Percentiles rank a stretch among this genome's conserved stretches.
Evolutionary conservation across 2,329 filamentous ascomycete genomes (phyloP).

Genomic region (Samsoniella hepiali): DNA sequence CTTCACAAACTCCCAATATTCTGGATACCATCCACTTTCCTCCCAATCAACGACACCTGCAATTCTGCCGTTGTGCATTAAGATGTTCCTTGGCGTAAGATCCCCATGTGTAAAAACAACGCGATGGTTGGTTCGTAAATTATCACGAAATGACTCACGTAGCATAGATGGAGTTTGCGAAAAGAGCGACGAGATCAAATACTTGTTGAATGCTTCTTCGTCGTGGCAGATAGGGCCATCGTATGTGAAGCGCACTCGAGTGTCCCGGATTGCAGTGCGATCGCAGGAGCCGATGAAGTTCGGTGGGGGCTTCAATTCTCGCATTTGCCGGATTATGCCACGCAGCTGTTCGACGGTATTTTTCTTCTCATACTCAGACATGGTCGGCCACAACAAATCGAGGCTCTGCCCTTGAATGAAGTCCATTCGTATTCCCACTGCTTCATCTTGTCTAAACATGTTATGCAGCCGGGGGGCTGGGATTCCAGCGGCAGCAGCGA

Average conservation of each 20-base stretch:
- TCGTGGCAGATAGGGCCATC: slow-evolving; percentile 23
- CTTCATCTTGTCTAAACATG: slow-evolving; percentile 7
- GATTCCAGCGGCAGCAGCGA: slow-evolving; percentile 22
- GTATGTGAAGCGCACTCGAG: slow-evolving; percentile 23
- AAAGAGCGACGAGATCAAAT: slow-evolving; percentile 23
- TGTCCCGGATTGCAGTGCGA: slow-evolving; percentile 28
- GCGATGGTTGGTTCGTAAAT: slow-evolving; percentile 27
- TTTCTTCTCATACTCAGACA: slow-evolving; percentile 25
- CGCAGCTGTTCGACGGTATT: slow-evolving; percentile 26
- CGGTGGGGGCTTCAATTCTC: slow-evolving; percentile 24
- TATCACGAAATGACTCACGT: slow-evolving; percentile 23
- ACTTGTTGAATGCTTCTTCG: slow-evolving; percentile 28
- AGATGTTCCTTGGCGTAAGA: slow-evolving; percentile 44
- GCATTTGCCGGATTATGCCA: slow-evolving; percentile 26
- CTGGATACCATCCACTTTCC: slow-evolving; percentile 42
- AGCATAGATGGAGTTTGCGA: slow-evolving; percentile 22
- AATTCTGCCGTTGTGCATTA: slow-evolving; percentile 37
- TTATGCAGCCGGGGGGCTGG: slow-evolving; percentile 25
- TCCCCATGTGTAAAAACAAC: slow-evolving; percentile 51
- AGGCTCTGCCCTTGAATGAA: slow-evolving; percentile 28
- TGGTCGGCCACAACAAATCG: slow-evolving; percentile 26
- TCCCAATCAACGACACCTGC: slow-evolving; percentile 46
- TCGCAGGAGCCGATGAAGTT: slow-evolving; percentile 28
- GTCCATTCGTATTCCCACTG: slow-evolving; percentile 25
- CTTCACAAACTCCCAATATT: slow-evolving; percentile 32